Conservation (phyloP, 2,329 filamentous ascomycete species). For the Cadophora gregata region DNA sequence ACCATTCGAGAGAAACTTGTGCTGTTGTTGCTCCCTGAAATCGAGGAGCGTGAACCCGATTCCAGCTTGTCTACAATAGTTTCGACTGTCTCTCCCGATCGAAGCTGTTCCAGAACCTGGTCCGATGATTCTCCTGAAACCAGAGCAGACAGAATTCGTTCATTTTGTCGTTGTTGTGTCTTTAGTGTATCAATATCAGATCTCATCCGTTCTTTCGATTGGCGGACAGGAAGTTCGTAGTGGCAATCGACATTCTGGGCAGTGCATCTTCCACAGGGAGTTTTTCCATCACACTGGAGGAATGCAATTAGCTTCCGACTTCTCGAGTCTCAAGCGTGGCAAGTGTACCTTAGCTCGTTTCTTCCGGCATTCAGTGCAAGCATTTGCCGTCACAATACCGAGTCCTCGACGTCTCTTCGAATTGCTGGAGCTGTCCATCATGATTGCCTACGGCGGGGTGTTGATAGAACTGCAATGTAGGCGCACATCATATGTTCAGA, state of each 20-base stretch:
- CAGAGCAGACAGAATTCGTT: conserved; percentile 62
- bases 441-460: neutral
- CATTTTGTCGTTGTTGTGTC: conserved; percentile 58
- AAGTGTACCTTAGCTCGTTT: conserved; percentile 41
- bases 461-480: conserved; percentile 5
- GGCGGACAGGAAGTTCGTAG: conserved; percentile 67
- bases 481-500: neutral
- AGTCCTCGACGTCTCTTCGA: conserved; percentile 40
- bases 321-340: neutral
- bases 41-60: conserved; percentile 41
- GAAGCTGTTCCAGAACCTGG: conserved; percentile 59
- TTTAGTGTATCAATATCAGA: conserved; percentile 64
- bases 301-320: conserved; percentile 15
- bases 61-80: conserved; percentile 61
- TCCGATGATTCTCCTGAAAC: conserved; percentile 43
- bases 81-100: conserved; percentile 60
- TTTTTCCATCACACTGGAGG: conserved; percentile 63
- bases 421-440: conserved; percentile 31
- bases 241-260: conserved; percentile 61
- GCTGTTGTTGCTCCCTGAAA: conserved; percentile 39
- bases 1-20: conserved; percentile 45
- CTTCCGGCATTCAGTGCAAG: conserved; percentile 44
- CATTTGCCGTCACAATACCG: conserved; percentile 42
- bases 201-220: conserved; percentile 67
- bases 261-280: conserved; percentile 57